A percentile compares a stretch with the other conserved stretches of the same genome.
These are phyloP conservation scores for Willaertia magna DNA, from an alignment of 208 protist genomes.

Conservation along the genomic window DNA sequence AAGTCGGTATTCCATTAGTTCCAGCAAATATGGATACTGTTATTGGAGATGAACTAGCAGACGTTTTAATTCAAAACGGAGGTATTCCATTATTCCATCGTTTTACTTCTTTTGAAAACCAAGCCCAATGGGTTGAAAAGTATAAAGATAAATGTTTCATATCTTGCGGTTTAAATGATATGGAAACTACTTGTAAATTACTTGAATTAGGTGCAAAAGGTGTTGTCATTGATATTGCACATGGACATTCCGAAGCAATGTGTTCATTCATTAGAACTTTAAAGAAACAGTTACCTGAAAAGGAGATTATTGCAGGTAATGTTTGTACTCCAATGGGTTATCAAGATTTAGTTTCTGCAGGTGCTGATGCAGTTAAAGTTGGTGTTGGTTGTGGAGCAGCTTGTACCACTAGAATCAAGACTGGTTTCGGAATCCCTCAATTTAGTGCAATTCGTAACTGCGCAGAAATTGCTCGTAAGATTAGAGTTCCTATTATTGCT, in stretches of 20 bases:
- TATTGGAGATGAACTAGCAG: conserved; percentile 9
- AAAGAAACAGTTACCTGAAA: conserved; percentile 38
- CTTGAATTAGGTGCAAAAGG: conserved; percentile 58
- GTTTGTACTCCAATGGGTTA: conserved; percentile 60
- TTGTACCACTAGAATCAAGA: conserved; percentile 9
- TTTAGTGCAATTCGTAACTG: conserved; percentile 60
- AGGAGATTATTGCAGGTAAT: conserved; percentile 70
- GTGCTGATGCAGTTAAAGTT: conserved; percentile 67
- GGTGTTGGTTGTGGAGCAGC: conserved; percentile 17
- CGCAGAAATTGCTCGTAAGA: conserved; percentile 41
- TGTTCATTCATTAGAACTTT: conserved; percentile 60
- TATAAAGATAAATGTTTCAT: conserved; percentile 3
- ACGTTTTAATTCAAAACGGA: conserved; percentile 3
- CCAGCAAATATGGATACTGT: conserved; percentile 19
- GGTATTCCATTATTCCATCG: conserved; percentile 6
- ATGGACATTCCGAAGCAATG: conserved; percentile 64
- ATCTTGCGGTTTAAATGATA: conserved; percentile 33
- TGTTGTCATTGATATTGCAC: conserved; percentile 72
- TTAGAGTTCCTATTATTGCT: conserved; percentile 63
- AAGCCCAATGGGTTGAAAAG: not conserved
- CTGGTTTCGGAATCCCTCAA: conserved; percentile 40
- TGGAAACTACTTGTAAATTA: conserved; percentile 43
- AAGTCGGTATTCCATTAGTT: not conserved
- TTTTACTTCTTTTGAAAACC: conserved; percentile 6
- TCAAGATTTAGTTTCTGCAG: conserved; percentile 60